Base-by-base conservation (phyloP, 768 basidiomycete species). In the Psilocybe azurescens region DNA sequence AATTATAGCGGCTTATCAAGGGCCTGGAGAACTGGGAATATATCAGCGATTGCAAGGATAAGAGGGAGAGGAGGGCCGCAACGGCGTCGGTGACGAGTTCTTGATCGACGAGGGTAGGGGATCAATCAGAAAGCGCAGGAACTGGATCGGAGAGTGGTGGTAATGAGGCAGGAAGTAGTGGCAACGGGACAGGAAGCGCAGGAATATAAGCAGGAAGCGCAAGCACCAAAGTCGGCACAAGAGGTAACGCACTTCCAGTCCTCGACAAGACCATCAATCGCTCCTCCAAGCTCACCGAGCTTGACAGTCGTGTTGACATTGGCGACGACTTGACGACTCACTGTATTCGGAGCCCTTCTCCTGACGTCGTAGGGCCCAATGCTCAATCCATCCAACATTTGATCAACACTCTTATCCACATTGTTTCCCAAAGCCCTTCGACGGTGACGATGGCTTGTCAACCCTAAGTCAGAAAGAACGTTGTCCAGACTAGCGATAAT, bases 401-500 rank as follows among this genome's bases (percentile, higher is more conserved):
- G 29, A 51, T 72, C 68, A 20, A 74, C 62, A 4, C 64, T 52
- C n/a, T 38, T 52, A 52, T 62, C 63, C 18, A 67, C 18, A 2
- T 62, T 62, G 14, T 67, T 48, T 2, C 67, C 69, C 5, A 75
- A 60, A 75, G 59, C 38, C 70, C 69, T 46, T 63, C 65, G 20
- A 71, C 67, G 7, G 50, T 59, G 11, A 65, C 57, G 5, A 69
- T 52, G 11, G 56, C 61, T 16, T 29, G 57, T 59, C 36, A 74
- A 58, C 29, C 70, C 70, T n/a, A 72, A 59, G 4, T 49, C 33
- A 13, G 60, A 48, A 16, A 73, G 58, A 18, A 75, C 64, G 14
- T 65, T 56, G 30, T 72, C 67, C 14, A 74, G 60, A 28, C 68
- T 67, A 14, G 73, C 52, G 28, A 73, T 60, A 46, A 73, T 63